A percentile compares a stretch with the other conserved stretches of the same genome.
Evolutionary conservation across 139 green algal species (phyloP).

Genomic region (Dunaliella sp.): DNA sequence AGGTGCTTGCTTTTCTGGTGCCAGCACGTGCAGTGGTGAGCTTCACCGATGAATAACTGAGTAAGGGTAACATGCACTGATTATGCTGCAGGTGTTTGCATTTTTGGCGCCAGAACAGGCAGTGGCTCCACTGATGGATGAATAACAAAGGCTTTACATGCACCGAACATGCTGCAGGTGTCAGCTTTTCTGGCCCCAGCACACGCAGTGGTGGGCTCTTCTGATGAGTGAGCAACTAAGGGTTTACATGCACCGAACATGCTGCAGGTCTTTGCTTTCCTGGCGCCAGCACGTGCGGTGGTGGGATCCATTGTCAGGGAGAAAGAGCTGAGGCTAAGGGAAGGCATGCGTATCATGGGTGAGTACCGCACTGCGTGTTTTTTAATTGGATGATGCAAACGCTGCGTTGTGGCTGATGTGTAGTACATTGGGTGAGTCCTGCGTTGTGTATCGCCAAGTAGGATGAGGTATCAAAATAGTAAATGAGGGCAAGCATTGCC

Average conservation of each 20-base stretch:
- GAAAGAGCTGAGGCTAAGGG: slow-evolving; percentile 77
- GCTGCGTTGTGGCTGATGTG: slow-evolving; percentile 23
- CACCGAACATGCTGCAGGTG: no score
- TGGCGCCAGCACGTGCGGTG: slow-evolving; percentile 48
- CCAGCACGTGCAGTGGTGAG: no score
- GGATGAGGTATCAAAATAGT: neutral
- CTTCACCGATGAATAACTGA: no score
- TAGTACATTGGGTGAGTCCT: no score
- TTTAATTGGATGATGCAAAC: no score
- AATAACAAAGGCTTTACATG: no score
- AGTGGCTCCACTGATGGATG: no score
- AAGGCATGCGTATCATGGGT: slow-evolving; percentile 79
- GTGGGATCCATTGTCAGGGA: slow-evolving; percentile 70
- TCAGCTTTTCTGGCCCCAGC: slow-evolving; percentile 64
- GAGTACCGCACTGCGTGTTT: slow-evolving; percentile 16
- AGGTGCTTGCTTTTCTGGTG: no score
- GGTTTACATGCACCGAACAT: no score
- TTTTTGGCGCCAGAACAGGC: slow-evolving; percentile 24
- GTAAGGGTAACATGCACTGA: no score
- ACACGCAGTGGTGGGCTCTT: slow-evolving; percentile 47
- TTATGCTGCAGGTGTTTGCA: slow-evolving; percentile 53
- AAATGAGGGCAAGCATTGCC: neutral
- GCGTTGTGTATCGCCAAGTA: neutral
- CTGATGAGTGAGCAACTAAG: no score
- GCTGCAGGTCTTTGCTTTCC: slow-evolving; percentile 60